Conservation (phyloP, 2,329 filamentous ascomycete genomes). For the Venturia carpophila region DNA sequence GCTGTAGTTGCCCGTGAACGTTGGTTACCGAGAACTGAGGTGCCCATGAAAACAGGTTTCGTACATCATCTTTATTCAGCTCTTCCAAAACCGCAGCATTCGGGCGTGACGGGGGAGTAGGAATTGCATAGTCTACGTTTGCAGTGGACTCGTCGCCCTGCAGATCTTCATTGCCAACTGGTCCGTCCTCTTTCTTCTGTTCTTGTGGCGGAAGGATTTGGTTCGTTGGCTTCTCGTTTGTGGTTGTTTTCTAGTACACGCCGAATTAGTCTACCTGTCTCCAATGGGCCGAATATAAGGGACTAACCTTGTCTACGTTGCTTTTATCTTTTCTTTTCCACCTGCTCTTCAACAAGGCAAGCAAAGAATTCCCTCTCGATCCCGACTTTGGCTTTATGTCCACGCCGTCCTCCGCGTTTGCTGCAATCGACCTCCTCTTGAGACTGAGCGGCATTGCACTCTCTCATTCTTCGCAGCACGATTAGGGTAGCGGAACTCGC, state of each 20-base stretch:
- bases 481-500: neutral
- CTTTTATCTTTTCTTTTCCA: neutral
- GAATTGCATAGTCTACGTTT: neutral
- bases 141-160: neutral
- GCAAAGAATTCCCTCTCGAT: neutral
- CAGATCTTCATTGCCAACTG: neutral
- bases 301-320: neutral
- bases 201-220: neutral
- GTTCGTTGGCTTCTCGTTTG: neutral
- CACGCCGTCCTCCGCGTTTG: neutral
- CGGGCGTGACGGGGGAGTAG: neutral
- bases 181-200: conserved; percentile 2
- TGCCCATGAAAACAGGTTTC: conserved; percentile 67
- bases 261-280: neutral
- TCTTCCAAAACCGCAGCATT: neutral
- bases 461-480: neutral
- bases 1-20: conserved; percentile 53
- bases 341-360: neutral
- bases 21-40: conserved; percentile 61
- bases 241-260: neutral
- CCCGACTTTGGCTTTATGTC: neutral
- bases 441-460: conserved; percentile 4
- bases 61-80: conserved; percentile 43
- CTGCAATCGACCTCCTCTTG: conserved; percentile 1
- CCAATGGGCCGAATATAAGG: neutral